Base-by-base conservation (phyloP, 2,329 filamentous ascomycete genomes). In the Pseudogymnoascus sp. region DNA sequence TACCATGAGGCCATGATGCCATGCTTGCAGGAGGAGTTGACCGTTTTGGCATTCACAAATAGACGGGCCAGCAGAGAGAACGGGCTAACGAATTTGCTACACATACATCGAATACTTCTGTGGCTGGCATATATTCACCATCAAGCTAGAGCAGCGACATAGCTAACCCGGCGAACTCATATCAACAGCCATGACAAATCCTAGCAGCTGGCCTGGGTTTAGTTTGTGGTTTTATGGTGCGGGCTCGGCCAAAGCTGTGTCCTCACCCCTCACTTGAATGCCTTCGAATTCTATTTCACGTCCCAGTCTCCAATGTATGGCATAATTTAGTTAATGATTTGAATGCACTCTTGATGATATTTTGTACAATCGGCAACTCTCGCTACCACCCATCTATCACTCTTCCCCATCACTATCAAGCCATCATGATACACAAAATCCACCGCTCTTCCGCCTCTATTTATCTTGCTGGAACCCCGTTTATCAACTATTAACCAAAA, bases 391-490 rank as follows among this genome's bases (percentile, higher is more conserved):
- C 40, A 56, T 61, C 62, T 37, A 62, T 35, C 37, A 62, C 59
- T 50, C 37, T 19, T 60, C 38, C 26, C 23, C 64, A 67, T 40
- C 59, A 60, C 59, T 60, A 60, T 60, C 59, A 60, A 38, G 59
- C 50, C 60, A 62, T 44, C 63, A 44, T 44, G 63, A 59, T 53
- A 63, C 53, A 61, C 63, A 63, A 42, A 56, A 59, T 53, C 60
- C 64, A 21, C 63, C 63, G 64, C 64, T 63, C 60, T 46, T 67
- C 68, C 68, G 72, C 69, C 71, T 71, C 65, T 70, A 67, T 67
- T 73, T 69, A 68, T 73, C 68, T 67, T 72, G 74, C 68, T 70
- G 19, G 62, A 60, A 63, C 62, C 60, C 23, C 63, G n/a, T 35
- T 38, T 38, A 44, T 40, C 59, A 56, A 61, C 46, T 37, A 64